phyloP scores from a whole-genome alignment of 2,329 filamentous ascomycete species.

The Arthrobotrys musiformis region DNA sequence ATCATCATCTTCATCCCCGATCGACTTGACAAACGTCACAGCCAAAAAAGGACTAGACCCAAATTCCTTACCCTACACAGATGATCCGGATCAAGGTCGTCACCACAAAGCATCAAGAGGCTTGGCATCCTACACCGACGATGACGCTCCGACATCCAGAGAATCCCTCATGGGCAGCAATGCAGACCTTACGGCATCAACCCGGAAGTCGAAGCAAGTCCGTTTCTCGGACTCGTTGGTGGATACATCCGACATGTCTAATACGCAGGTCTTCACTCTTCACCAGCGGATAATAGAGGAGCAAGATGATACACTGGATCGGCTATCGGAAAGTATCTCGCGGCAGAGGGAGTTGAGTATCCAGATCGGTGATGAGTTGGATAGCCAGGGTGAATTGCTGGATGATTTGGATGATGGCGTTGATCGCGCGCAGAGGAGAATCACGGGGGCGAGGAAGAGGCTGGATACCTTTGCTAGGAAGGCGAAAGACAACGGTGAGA shows the following conservation, averaged over 20 bases:
- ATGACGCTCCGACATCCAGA: slow-evolving; percentile 67
- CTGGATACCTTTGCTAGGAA: slow-evolving; percentile 77
- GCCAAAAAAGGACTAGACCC: slow-evolving; percentile 43
- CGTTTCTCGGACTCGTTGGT: slow-evolving; percentile 69
- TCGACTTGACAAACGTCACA: slow-evolving; percentile 47
- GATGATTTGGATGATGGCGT: slow-evolving; percentile 87
- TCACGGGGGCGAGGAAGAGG: slow-evolving; percentile 78
- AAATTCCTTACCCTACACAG: slow-evolving; percentile 43
- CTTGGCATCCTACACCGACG: slow-evolving; percentile 61
- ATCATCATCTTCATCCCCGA: slow-evolving; percentile 56
- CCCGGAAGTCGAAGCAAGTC: slow-evolving; percentile 62
- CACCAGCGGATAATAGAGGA: slow-evolving; percentile 83
- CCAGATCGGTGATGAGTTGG: slow-evolving; percentile 95
- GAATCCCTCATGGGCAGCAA: slow-evolving; percentile 70
- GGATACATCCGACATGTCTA: slow-evolving; percentile 73
- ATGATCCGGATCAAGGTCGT: slow-evolving; percentile 32
- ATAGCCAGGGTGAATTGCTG: slow-evolving; percentile 86
- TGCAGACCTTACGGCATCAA: slow-evolving; percentile 58
- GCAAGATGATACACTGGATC: slow-evolving; percentile 93
- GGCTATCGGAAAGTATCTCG: slow-evolving; percentile 83
- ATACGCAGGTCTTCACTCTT: slow-evolving; percentile 86
- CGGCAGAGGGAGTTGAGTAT: slow-evolving; percentile 92
- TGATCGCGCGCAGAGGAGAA: slow-evolving; percentile 79
- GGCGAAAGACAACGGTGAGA: slow-evolving; percentile 71
- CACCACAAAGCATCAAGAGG: slow-evolving; percentile 71